Evolutionary conservation across 441 rosid species (phyloP), one percentile per base, ranked within the genome.

Genomic region (Gossypium schwendimanii): DNA sequence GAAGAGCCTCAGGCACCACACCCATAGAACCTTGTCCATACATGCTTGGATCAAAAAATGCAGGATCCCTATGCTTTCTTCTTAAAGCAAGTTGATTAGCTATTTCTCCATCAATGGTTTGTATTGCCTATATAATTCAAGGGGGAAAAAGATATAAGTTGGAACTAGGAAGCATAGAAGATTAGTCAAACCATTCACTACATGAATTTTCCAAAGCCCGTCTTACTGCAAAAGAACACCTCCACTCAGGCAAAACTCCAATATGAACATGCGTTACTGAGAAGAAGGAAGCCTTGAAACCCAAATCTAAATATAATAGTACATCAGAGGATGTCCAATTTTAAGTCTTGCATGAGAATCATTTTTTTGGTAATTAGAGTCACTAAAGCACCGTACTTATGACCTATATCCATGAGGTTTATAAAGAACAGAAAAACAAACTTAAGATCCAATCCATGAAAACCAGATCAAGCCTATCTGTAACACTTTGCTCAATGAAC

Each of bases 31-130:
- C 88, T 77, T 89, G 98, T 14, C 86, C 73, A 75, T 87, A 86
- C 72, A 91, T 87, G 79, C 74, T 88, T 63, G 93, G 86, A 80
- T 96, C 99, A 78, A 87, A 92, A 77, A 82, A 84, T 54, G 96
- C 73, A n/a, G 93, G 80, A 73, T 96, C 99, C 76, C 98, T 87
- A 72, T 86, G 98, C 84, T 96, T 96, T 82, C 92, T 87, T 83
- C 98, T 88, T 71, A 92, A 33, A 63, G 81, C 69, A 77, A 96
- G 93, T 70, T 87, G 97, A 55, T 87, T 94, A 57, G 87, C 81
- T 78, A 96, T 96, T 80, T 96, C 98, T 18, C 91, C 88, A 83
- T 93, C 97, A 70, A 96, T 93, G 58, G 97, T 86, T 88, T 88
- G 92, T 75, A 92, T 81, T 36, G 99, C 99, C 98, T 96, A 70